phyloP scores from a whole-genome alignment of 1,284 basidiomycete genomes.

The Cryptococcus sp. region DNA sequence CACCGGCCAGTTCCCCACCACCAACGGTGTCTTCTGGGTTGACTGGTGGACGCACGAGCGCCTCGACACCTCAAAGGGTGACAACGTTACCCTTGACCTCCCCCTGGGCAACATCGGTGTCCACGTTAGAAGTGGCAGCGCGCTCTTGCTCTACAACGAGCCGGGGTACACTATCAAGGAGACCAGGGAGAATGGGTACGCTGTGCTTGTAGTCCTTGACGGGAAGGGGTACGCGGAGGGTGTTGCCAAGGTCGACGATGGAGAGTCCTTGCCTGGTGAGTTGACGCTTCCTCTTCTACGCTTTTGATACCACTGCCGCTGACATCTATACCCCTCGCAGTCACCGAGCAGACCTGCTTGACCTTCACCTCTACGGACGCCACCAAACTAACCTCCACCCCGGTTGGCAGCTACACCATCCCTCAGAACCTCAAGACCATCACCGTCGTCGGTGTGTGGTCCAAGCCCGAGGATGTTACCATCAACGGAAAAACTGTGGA shows the following conservation, averaged over 20 bases:
- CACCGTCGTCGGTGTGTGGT: constrained; percentile 18
- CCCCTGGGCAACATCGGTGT: constrained; percentile 67
- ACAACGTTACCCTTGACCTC: constrained; percentile 55
- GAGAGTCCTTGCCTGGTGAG: constrained; percentile 32
- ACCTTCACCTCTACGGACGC: constrained; percentile 9
- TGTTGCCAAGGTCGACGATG: constrained; percentile 63
- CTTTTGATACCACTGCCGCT: not conserved
- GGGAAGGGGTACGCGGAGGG: constrained; percentile 56
- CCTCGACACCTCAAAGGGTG: constrained; percentile 13
- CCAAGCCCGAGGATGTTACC: constrained; percentile 4
- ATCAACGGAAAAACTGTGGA: constrained; percentile 14
- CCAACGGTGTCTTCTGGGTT: constrained; percentile 61
- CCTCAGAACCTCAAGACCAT: constrained; percentile 11
- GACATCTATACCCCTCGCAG: constrained; percentile 3
- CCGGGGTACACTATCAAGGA: constrained; percentile 61
- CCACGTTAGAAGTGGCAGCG: constrained; percentile 61
- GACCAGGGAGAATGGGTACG: constrained; percentile 58
- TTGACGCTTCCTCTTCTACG: not conserved
- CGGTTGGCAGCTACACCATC: constrained; percentile 14
- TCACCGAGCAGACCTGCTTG: constrained; percentile 19
- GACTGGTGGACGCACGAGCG: constrained; percentile 70
- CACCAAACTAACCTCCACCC: constrained; percentile 3
- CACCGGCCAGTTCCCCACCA: constrained; percentile 43
- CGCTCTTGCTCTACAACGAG: constrained; percentile 58
- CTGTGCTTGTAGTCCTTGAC: constrained; percentile 58